phyloP scores from a whole-genome alignment of 2,329 filamentous ascomycete genomes.

The Neophaeococcomyces mojaviensis region DNA sequence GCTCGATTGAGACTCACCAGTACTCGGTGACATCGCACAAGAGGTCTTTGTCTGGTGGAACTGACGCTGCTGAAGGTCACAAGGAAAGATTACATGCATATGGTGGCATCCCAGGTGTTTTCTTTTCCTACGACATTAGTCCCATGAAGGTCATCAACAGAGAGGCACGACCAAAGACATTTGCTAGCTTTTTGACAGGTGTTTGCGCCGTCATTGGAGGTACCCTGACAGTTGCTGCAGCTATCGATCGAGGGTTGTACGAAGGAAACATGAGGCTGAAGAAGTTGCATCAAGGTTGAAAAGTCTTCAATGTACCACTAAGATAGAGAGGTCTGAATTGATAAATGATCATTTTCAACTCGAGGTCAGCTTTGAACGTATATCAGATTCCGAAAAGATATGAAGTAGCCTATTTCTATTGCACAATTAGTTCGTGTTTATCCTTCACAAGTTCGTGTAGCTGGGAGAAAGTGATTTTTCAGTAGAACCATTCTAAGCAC shows the following conservation, averaged over 20 bases:
- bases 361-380: neutral
- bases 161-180: constrained; percentile 80
- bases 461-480: constrained; percentile 5
- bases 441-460: neutral
- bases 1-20: constrained; percentile 93
- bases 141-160: constrained; percentile 99
- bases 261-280: constrained; percentile 78
- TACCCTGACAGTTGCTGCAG: constrained; percentile 90
- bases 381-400: neutral
- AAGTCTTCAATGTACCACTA: neutral
- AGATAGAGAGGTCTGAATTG: neutral
- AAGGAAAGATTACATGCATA: constrained; percentile 82
- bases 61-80: constrained; percentile 79
- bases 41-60: constrained; percentile 74
- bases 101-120: constrained; percentile 92
- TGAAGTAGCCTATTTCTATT: neutral
- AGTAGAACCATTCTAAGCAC: constrained; percentile 26
- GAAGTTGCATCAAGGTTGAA: constrained; percentile 65
- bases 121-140: constrained; percentile 98
- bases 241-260: constrained; percentile 82
- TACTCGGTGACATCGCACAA: constrained; percentile 97
- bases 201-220: constrained; percentile 92
- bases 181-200: constrained; percentile 85
- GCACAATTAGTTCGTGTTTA: neutral
- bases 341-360: neutral